phyloP scores from a whole-genome alignment of 1,284 basidiomycete genomes.

The Porogramme epimiltina region DNA sequence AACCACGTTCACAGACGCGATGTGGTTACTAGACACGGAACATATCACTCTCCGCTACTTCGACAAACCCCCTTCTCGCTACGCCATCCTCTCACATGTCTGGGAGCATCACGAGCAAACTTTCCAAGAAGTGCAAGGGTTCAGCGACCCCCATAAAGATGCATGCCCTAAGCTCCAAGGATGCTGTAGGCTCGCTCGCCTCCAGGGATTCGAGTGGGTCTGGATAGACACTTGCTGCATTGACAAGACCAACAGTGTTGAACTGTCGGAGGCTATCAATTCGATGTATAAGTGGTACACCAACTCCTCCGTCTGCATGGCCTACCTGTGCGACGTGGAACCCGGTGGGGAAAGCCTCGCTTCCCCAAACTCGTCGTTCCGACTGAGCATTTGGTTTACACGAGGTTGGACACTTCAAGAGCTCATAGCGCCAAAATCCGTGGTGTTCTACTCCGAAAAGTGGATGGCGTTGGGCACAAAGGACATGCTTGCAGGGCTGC shows the following conservation, averaged over 20 bases:
- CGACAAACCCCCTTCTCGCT: not conserved
- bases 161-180: not conserved
- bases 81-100: conserved; percentile 5
- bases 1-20: no score
- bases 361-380: not conserved
- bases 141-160: no score
- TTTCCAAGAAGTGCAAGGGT: not conserved
- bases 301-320: conserved; percentile 1
- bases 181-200: not conserved
- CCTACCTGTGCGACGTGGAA: conserved; percentile 1
- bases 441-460: not conserved
- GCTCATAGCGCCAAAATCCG: conserved; percentile 2
- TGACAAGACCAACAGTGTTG: conserved; percentile 6
- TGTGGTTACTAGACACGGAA: conserved; percentile 4
- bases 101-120: conserved; percentile 1
- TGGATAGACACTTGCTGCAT: conserved; percentile 10
- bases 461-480: conserved; percentile 1
- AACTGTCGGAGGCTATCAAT: conserved; percentile 6
- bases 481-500: not conserved
- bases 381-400: not conserved
- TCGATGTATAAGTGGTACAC: conserved; percentile 2
- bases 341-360: not conserved
- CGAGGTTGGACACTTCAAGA: conserved; percentile 9
- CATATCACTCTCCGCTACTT: not conserved
- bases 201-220: conserved; percentile 1